phyloP scores from a whole-genome alignment of 371 early-diverging fungal genomes.

The Rhizopus delemar region DNA sequence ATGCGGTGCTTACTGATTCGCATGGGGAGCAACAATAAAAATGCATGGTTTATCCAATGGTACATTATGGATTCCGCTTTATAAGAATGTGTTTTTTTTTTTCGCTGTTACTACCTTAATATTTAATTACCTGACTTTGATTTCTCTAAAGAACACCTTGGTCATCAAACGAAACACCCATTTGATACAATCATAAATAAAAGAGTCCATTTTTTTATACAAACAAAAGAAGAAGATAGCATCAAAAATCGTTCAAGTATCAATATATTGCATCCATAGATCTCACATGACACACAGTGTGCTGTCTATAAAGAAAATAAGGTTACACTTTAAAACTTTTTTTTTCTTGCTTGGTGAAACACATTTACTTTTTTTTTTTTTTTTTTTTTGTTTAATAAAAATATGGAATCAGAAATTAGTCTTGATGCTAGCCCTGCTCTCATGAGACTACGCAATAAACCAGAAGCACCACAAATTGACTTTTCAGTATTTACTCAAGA shows the following conservation, averaged over 20 bases:
- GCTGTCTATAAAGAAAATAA: no score
- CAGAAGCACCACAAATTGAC: constrained; percentile 55
- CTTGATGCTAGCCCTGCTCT: constrained; percentile 21
- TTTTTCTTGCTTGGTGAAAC: no score
- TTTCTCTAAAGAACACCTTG: constrained; percentile 76
- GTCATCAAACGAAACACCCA: constrained; percentile 37
- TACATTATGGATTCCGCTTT: constrained; percentile 70
- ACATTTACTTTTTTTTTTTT: neutral
- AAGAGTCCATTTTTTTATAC: neutral
- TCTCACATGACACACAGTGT: no score
- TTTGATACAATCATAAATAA: constrained; percentile 29
- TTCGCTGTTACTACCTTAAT: neutral
- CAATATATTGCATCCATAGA: no score
- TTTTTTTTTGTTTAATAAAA: neutral
- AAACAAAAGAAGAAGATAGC: constrained; percentile 5
- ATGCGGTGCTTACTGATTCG: constrained; percentile 68
- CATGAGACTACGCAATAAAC: constrained; percentile 29
- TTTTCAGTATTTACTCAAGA: constrained; percentile 77
- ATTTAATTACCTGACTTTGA: constrained; percentile 43
- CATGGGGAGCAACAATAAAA: constrained; percentile 86
- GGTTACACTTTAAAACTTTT: no score
- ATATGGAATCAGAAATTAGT: neutral
- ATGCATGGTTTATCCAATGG: constrained; percentile 77
- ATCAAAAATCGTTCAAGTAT: no score
- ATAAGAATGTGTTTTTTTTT: neutral